Evolutionary conservation across 352 stramenopile genomes (phyloP), one percentile per base, ranked within the genome.

Genomic region (Blastocystis sp.): DNA sequence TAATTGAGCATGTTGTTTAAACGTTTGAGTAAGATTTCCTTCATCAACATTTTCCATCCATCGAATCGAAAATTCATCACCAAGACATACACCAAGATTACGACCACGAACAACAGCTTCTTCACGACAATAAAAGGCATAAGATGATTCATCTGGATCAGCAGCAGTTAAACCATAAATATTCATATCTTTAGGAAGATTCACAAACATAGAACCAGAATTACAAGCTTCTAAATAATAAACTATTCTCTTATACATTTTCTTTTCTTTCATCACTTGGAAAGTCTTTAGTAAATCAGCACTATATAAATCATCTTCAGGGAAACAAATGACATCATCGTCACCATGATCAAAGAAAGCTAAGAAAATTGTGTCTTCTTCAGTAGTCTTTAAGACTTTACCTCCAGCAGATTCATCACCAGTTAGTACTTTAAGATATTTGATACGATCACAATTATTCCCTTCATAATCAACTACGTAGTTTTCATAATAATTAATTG

Each of bases 211-310:
- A 31, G 77, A 86, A 1, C 82, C 82, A 0, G 78, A 86, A 57
- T 91, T 78, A 47, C 82, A 91, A 2, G 82, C 81, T 77, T 91
- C 80, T 65, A 88, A 74, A 68, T 86, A 85, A 25, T 87, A 86
- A 36, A 86, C 76, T 16, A 89, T 70, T 47, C 86, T 77, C 46
- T 86, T 84, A 75, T 84, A 88, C 70, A 76, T 80, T 46, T 82
- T 76, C 47, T 77, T 73, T 3, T 68, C 46, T 59, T 83, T 68
- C 82, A 91, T 91, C 2, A 65, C 71, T 40, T 73, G 47, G 34
- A 91, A 72, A 16, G 80, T 73, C 7, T 66, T 30, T 9, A 79
- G 75, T 7, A 90, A 71, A 7, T 75, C 71, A 21, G 78, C 70
- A 10, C 73, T 74, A n/a, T 88, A 21, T 19, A 47, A 68, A 43